phyloP scores from a whole-genome alignment of 164 flowering plant genomes.

The Akebia trifoliata region DNA sequence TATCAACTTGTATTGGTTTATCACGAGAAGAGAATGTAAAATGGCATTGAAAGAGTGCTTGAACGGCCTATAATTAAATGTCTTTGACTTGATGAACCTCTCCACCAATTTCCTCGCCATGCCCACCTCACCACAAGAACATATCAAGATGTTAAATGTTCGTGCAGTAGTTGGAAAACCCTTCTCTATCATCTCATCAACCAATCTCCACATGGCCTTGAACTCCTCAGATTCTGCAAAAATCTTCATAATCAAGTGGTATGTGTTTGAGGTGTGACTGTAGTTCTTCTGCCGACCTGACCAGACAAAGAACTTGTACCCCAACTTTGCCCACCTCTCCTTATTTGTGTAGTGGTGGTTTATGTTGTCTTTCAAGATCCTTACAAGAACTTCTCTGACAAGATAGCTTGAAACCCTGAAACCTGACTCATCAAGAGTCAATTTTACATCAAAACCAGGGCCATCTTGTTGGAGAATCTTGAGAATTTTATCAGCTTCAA shows the following conservation, averaged over 20 bases:
- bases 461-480: conserved; percentile 63
- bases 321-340: conserved; percentile 55
- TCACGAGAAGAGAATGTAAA: conserved; percentile 48
- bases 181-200: conserved; percentile 79
- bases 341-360: conserved; percentile 36
- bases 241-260: conserved; percentile 73
- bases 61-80: conserved; percentile 70
- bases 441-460: conserved; percentile 58
- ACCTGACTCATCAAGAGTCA: conserved; percentile 42
- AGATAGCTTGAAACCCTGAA: conserved; percentile 48
- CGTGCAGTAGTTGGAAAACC: conserved; percentile 63
- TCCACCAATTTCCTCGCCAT: conserved; percentile 63
- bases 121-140: conserved; percentile 76
- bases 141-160: conserved; percentile 74
- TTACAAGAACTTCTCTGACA: conserved; percentile 63
- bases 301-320: conserved; percentile 82
- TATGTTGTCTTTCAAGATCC: conserved; percentile 43
- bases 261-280: conserved; percentile 54
- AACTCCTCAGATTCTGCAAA: conserved; percentile 70
- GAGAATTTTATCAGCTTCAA: conserved; percentile 44
- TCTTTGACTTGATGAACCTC: conserved; percentile 69
- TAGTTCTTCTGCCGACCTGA: conserved; percentile 52
- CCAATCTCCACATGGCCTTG: conserved; percentile 75
- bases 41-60: conserved; percentile 81
- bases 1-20: conserved; percentile 60